Conservation (phyloP, 495 filamentous ascomycete genomes). For the Penicillium cinerascens region DNA sequence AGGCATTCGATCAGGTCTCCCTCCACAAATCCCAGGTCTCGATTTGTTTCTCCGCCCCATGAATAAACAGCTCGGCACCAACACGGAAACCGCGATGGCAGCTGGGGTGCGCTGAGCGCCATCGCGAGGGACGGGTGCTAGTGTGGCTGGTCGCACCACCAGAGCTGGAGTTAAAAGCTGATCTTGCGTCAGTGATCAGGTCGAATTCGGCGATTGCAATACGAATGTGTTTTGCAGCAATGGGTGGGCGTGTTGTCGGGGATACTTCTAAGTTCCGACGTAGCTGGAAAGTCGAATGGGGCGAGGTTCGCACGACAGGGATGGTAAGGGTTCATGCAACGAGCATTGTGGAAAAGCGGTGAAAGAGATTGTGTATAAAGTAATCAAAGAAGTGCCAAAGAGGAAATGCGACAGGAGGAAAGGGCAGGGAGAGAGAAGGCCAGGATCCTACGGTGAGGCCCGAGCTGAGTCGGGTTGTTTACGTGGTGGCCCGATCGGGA, state of each 20-base stretch:
- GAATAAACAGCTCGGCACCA: conserved; percentile 95
- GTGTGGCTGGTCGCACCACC: background rate
- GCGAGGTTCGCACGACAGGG: conserved; percentile 9
- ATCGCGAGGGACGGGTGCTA: conserved; percentile 33
- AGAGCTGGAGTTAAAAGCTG: background rate
- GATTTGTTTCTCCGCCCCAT: conserved; percentile 95
- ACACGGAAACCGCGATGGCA: conserved; percentile 88
- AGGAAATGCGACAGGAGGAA: conserved; percentile 8
- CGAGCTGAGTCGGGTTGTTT: conserved; percentile 42
- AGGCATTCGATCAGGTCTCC: conserved; percentile 97
- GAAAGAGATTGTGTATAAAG: conserved; percentile 1
- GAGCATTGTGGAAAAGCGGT: conserved; percentile 8
- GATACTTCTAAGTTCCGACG: background rate
- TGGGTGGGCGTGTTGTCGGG: background rate
- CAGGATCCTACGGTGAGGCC: conserved; percentile 37
- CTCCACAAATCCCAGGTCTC: conserved; percentile 93
- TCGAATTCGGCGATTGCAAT: background rate
- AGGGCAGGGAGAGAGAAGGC: conserved; percentile 14
- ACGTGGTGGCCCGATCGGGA: conserved; percentile 36
- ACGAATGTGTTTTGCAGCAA: background rate
- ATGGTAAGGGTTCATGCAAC: conserved; percentile 11
- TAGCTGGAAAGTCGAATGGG: conserved; percentile 7
- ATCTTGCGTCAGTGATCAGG: background rate
- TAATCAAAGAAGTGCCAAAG: conserved; percentile 2
- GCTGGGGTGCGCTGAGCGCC: conserved; percentile 57